Conservation (phyloP, 441 rosid species). For the Erodium texanum region DNA sequence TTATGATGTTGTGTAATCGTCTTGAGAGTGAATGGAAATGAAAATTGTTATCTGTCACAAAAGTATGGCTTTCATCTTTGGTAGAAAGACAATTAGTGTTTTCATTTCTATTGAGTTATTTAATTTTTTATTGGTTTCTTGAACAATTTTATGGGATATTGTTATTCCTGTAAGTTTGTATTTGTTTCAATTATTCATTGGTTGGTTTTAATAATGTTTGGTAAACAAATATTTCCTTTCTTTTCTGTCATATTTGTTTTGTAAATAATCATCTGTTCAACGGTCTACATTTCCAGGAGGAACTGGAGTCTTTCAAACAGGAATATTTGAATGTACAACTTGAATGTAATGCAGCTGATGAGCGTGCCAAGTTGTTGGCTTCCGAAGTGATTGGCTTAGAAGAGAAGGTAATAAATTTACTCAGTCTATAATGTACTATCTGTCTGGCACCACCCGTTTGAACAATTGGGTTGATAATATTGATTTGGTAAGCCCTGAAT, state of each 20-base stretch:
- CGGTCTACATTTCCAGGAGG: constrained; percentile 38
- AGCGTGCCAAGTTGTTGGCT: constrained; percentile 82
- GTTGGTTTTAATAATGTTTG: not conserved
- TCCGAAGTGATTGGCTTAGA: constrained; percentile 95
- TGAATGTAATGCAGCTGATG: constrained; percentile 89
- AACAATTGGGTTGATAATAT: not conserved
- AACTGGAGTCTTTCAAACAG: constrained; percentile 64
- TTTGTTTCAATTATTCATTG: constrained; percentile 6
- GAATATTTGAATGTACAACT: constrained; percentile 69
- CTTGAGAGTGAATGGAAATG: not conserved
- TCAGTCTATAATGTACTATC: not conserved
- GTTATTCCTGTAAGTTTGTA: constrained; percentile 5
- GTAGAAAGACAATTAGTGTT: not conserved
- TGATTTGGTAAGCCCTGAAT: not conserved
- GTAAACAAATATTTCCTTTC: not conserved
- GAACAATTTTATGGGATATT: not conserved
- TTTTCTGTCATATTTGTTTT: not conserved
- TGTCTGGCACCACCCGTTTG: not conserved
- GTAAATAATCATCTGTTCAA: not conserved
- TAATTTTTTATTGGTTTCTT: not conserved
- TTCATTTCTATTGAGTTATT: not conserved
- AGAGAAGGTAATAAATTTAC: constrained; percentile 66
- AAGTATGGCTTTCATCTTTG: not conserved
- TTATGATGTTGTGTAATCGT: not conserved
- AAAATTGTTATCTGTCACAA: not conserved